phyloP scores from a whole-genome alignment of 75 land plant species.

The Pinus albicaulis region DNA sequence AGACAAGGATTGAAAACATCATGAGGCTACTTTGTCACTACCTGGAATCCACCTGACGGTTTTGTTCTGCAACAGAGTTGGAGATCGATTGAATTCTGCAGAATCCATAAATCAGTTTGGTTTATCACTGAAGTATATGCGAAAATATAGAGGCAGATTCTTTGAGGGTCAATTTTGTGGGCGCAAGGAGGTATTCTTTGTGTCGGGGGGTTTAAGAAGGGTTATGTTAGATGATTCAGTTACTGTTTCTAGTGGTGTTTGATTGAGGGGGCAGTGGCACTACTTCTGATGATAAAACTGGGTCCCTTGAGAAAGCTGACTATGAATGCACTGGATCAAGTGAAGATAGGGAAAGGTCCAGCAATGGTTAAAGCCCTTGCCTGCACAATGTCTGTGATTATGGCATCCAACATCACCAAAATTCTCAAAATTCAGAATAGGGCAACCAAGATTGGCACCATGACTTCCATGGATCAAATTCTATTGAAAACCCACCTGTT shows the following conservation, averaged over 20 bases:
- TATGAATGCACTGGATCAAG: constrained; percentile 9
- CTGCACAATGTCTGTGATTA: constrained; percentile 11
- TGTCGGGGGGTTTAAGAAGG: background rate
- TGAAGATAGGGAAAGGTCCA: constrained; percentile 21
- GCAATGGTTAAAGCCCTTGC: constrained; percentile 18
- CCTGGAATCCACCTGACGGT: too few relatives aligned
- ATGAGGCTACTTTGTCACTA: too few relatives aligned
- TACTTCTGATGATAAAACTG: constrained; percentile 19
- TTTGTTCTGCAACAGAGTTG: too few relatives aligned
- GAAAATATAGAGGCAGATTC: too few relatives aligned
- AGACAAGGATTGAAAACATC: too few relatives aligned
- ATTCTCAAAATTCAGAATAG: constrained; percentile 18
- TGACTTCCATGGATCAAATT: constrained; percentile 26
- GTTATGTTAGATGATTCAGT: constrained; percentile 14
- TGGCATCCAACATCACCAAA: constrained; percentile 15
- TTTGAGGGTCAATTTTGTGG: too few relatives aligned
- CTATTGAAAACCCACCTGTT: constrained; percentile 22
- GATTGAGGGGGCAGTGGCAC: constrained; percentile 15
- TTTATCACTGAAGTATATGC: too few relatives aligned
- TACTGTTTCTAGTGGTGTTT: constrained; percentile 10
- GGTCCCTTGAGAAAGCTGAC: constrained; percentile 11
- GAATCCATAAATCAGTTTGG: too few relatives aligned
- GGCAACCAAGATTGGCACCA: constrained; percentile 10
- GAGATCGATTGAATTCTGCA: too few relatives aligned
- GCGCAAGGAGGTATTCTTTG: too few relatives aligned